phyloP scores from a whole-genome alignment of 306 rosid species.

The Corylus americana region DNA sequence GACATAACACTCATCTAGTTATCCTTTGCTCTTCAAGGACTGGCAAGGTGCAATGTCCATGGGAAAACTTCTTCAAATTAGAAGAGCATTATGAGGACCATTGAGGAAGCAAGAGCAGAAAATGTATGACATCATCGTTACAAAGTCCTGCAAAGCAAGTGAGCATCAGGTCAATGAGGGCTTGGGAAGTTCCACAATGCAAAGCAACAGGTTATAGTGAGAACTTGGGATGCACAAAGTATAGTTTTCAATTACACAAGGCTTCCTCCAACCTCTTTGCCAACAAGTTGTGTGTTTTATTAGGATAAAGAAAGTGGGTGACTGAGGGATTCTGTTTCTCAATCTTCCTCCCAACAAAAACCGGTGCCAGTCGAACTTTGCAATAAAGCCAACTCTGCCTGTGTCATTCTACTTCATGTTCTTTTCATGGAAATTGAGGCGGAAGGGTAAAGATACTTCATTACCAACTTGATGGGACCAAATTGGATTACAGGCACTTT shows the following conservation, averaged over 20 bases:
- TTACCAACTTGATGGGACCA: neutral
- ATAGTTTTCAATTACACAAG: neutral
- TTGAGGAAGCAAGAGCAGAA: slow-evolving; percentile 44
- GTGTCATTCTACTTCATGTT: neutral
- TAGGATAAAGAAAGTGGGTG: neutral
- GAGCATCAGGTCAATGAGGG: neutral
- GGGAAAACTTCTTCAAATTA: slow-evolving; percentile 32
- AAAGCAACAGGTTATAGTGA: slow-evolving; percentile 3
- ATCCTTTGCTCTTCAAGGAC: slow-evolving; percentile 24
- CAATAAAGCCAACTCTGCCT: neutral
- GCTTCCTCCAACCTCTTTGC: neutral
- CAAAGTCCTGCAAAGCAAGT: slow-evolving; percentile 57
- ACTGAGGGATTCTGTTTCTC: neutral
- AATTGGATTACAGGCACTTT: neutral
- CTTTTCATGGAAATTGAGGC: neutral
- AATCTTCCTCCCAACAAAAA: neutral
- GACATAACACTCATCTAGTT: slow-evolving; percentile 17
- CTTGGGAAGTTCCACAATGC: slow-evolving; percentile 12
- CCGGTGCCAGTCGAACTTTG: neutral
- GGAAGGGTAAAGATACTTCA: neutral
- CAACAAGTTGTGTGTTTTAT: neutral
- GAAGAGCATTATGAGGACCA: slow-evolving; percentile 42
- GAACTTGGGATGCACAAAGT: neutral
- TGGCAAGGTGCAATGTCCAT: slow-evolving; percentile 25
- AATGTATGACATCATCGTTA: slow-evolving; percentile 26